A percentile compares a stretch with the other conserved stretches of the same genome.
These are phyloP conservation scores for Malassezia restricta DNA, from an alignment of 1,284 basidiomycete species.

Conservation along the genomic window DNA sequence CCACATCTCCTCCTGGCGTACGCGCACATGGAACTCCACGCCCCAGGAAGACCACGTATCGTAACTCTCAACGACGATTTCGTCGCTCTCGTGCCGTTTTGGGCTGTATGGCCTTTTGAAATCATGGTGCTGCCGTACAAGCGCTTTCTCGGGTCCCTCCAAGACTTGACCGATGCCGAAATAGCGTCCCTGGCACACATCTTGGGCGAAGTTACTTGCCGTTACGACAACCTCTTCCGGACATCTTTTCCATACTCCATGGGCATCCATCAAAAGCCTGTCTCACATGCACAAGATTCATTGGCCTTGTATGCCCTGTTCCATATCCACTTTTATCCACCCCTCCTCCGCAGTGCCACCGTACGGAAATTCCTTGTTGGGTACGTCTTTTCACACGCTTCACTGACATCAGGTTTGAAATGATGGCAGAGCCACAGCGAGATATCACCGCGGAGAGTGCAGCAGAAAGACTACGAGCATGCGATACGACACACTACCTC, in stretches of 20 bases:
- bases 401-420: constrained; percentile 58
- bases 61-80: constrained; percentile 65
- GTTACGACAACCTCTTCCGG: constrained; percentile 45
- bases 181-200: constrained; percentile 48
- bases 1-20: constrained; percentile 77
- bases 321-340: constrained; percentile 80
- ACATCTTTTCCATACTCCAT: constrained; percentile 91
- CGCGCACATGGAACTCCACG: constrained; percentile 58
- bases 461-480: constrained; percentile 55
- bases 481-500: constrained; percentile 25
- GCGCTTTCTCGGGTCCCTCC: constrained; percentile 28
- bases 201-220: constrained; percentile 35
- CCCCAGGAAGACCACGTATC: constrained; percentile 53
- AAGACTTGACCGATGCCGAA: constrained; percentile 25
- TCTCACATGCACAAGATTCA: constrained; percentile 47
- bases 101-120: constrained; percentile 94
- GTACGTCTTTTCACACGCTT: constrained; percentile 49
- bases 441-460: constrained; percentile 85
- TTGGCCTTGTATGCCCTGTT: constrained; percentile 55
- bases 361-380: constrained; percentile 86
- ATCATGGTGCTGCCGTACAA: constrained; percentile 50
- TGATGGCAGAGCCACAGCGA: constrained; percentile 80
- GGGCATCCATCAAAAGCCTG: constrained; percentile 65
- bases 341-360: constrained; percentile 66
- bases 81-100: constrained; percentile 81